Evolutionary conservation across 73 alveolate genomes (phyloP), one percentile per base, ranked within the genome.

Genomic region (Symbiodinium natans): DNA sequence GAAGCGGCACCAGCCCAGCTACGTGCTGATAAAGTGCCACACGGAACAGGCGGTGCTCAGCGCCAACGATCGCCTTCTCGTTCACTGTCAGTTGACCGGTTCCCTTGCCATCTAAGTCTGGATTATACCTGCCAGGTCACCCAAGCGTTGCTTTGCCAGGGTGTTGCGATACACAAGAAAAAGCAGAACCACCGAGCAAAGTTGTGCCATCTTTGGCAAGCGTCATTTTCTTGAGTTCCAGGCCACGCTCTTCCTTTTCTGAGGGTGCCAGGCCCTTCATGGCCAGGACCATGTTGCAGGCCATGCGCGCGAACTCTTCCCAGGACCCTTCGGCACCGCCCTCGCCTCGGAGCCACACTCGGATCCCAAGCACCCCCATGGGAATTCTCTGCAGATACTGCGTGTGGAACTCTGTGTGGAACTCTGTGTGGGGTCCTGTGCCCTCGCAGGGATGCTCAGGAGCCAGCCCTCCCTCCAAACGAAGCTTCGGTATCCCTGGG

Each of bases 251-350:
- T 23, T 90, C 97, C 88, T 90, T 90, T 40, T 90, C 88, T 2
- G 87, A 68, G 6, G 97, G 97, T 3, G 97, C 88, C 68, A 90
- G 40, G 80, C 97, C 97, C 54, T 90, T 74, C 84, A n/a, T 34
- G 43, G 38, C 59, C 90, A 27, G 39, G 63, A 36, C 94, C 97
- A 90, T 90, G 88, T 90, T 90, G 88, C 97, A 90, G 43, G 97
- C 97, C 97, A 90, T 90, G 15, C 97, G 87, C 2, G 97, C 97
- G 40, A 90, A 90, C 88, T 90, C 97, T 46, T 90, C 97, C 97
- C 97, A 90, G 48, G 54, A 39, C 43, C 77, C 84, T 8, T n/a
- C 84, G 31, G 43, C 41, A 15, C 42, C 41, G 5, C 42, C 84
- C 10, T 74, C 42, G 84, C 84, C 84, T 74, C 77, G 33, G 27